Base-by-base conservation (phyloP, 345 rosid genomes). In the Aurinia saxatilis region DNA sequence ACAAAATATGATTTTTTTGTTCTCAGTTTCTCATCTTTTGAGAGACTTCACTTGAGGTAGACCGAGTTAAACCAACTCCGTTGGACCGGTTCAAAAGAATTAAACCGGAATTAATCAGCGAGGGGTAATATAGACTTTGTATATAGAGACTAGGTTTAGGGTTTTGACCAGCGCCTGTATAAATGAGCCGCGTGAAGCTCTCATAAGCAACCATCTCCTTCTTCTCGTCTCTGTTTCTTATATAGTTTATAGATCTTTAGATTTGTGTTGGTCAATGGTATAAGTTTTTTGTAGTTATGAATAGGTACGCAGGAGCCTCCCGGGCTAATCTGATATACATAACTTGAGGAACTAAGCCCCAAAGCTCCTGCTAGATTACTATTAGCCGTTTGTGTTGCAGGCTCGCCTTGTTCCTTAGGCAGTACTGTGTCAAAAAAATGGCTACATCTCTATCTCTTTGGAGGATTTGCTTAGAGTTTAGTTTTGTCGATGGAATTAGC, bases 321-420 rank as follows among this genome's bases (percentile, higher is more conserved):
- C 84, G 84, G 82, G 86, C 84, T 78, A 63, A 65, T 81, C 90
- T 58, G 87, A 79, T 45, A 23, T 1, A 46, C 1, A 6, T 41
- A 9, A n/a, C 17, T 3, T 69, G 74, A 70, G 10, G 74, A 70
- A 62, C 1, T 47, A 54, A 47, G 68, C 74, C 74, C 74, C 68
- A 70, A 70, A 62, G 74, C 63, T 70, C 68, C 38, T 70, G 74
- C 68, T 1, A 63, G 3, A 69, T 11, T 79, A 7, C 10, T 15
- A 35, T 8, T 47, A 49, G 83, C 87, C 79, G 80, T 80, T 81
- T 69, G 90, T 84, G 90, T 81, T 84, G 81, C 90, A 80, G 87
- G 45, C 55, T 73, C 4, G 79, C 81, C 68, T 48, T 42, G 8
- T 42, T 52, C 6, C 21, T 27, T 51, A 55, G 69, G 40, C 34